Conservation (phyloP, 2,329 filamentous ascomycete species). For the Cercospora citrullina region DNA sequence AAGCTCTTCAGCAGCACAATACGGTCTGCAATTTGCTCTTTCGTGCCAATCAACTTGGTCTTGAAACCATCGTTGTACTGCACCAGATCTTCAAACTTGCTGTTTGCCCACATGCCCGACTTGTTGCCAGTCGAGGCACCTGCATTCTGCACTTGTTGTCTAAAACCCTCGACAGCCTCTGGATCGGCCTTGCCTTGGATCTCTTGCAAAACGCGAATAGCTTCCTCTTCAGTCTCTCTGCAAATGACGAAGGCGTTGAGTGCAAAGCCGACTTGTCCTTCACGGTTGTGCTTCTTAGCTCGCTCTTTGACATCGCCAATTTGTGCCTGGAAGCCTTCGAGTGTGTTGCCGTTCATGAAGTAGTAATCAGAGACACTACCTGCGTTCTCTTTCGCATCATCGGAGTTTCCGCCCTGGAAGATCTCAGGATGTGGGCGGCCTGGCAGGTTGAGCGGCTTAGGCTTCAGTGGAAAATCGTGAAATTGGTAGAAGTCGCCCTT, state of each 20-base stretch:
- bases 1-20: conserved; percentile 52
- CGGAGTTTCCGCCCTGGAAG: conserved; percentile 56
- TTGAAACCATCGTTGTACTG: conserved; percentile 60
- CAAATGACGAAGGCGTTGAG: conserved; percentile 55
- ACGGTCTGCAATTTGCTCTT: conserved; percentile 53
- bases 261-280: conserved; percentile 51
- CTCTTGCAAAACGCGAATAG: conserved; percentile 51
- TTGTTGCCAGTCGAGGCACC: conserved; percentile 51
- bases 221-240: conserved; percentile 53
- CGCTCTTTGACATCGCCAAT: conserved; percentile 53
- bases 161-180: conserved; percentile 54
- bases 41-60: conserved; percentile 56
- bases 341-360: conserved; percentile 59
- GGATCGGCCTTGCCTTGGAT: conserved; percentile 56
- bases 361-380: conserved; percentile 54
- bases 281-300: conserved; percentile 48
- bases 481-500: conserved; percentile 57
- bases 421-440: conserved; percentile 53
- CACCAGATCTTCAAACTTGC: conserved; percentile 54
- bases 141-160: conserved; percentile 53
- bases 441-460: conserved; percentile 51
- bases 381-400: conserved; percentile 54
- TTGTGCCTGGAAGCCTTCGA: conserved; percentile 54
- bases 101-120: conserved; percentile 56
- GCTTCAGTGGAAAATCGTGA: conserved; percentile 52